Percentiles rank a stretch among this genome's conserved stretches.
Evolutionary conservation across 2,329 filamentous ascomycete species (phyloP).

Genomic region (Penicillium verrucosum): DNA sequence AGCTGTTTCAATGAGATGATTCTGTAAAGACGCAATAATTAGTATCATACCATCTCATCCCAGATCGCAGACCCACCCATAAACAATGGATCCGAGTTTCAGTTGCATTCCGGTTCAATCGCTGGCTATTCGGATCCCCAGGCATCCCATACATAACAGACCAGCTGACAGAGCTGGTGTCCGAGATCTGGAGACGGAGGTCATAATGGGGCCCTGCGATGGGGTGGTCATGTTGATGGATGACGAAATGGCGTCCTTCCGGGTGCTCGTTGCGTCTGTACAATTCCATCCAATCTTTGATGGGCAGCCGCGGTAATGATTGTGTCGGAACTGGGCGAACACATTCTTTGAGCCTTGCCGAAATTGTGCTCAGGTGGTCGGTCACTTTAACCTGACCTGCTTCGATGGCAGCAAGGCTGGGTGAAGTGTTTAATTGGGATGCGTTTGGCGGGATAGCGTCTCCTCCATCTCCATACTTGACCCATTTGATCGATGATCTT

Average conservation of each 20-base stretch:
- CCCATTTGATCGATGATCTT: neutral
- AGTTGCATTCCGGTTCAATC: slow-evolving; percentile 58
- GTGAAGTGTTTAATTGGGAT: neutral
- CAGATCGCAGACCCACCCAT: slow-evolving; percentile 46
- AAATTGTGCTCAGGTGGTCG: slow-evolving; percentile 51
- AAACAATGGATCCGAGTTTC: slow-evolving; percentile 62
- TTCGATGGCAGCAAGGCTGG: slow-evolving; percentile 48
- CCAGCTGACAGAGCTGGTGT: slow-evolving; percentile 62
- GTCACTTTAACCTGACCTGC: slow-evolving; percentile 49
- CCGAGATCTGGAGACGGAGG: slow-evolving; percentile 66
- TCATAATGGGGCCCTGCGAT: slow-evolving; percentile 68
- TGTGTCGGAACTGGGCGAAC: slow-evolving; percentile 23
- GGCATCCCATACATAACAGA: slow-evolving; percentile 63
- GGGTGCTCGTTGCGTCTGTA: slow-evolving; percentile 49
- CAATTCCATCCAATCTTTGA: slow-evolving; percentile 44
- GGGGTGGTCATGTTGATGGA: slow-evolving; percentile 72
- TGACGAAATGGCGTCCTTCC: slow-evolving; percentile 59
- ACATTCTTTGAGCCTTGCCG: slow-evolving; percentile 37
- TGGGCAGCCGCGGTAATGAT: slow-evolving; percentile 35
- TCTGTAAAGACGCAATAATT: slow-evolving; percentile 37
- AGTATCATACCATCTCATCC: neutral
- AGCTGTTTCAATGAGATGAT: slow-evolving; percentile 60
- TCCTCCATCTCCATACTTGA: neutral
- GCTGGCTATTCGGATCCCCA: slow-evolving; percentile 54
- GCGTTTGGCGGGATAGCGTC: neutral